Percentiles rank a stretch among this genome's conserved stretches.
phyloP scores from a whole-genome alignment of 2,329 filamentous ascomycete genomes.

The Aspergillus brunneoviolaceus region DNA sequence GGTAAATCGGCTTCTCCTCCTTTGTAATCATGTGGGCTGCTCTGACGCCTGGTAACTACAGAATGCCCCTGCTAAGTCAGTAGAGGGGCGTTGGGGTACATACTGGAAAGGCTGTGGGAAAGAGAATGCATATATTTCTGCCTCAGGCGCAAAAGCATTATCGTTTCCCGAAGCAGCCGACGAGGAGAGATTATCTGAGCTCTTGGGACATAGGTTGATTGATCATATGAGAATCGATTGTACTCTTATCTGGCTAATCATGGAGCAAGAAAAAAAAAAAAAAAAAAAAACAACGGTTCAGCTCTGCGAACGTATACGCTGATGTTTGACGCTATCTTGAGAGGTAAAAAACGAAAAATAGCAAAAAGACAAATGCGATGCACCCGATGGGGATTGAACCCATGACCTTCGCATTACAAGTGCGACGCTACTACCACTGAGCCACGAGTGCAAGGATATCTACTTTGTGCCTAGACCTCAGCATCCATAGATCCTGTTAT shows the following conservation, averaged over 20 bases:
- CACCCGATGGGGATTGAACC: background rate
- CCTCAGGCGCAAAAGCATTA: background rate
- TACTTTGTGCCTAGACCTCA: too few species aligned
- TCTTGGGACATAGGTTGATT: too few species aligned
- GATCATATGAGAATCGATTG: too few species aligned
- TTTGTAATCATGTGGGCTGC: background rate
- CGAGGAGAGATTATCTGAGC: background rate
- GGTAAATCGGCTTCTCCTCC: background rate
- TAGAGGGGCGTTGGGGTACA: background rate
- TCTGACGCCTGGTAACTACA: background rate
- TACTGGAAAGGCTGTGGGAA: background rate
- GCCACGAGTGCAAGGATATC: background rate
- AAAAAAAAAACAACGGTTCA: too few species aligned
- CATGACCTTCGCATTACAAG: background rate
- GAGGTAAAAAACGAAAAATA: too few species aligned
- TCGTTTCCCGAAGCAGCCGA: background rate
- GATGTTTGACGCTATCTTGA: too few species aligned
- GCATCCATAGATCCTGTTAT: rapidly evolving
- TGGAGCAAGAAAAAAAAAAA: too few species aligned
- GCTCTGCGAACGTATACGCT: too few species aligned
- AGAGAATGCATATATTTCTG: background rate
- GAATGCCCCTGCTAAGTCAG: background rate
- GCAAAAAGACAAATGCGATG: background rate
- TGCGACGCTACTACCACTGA: background rate
- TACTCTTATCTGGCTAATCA: too few species aligned